Base-by-base conservation (phyloP, 2,329 filamentous ascomycete genomes). In the Corinectria fuckeliana region DNA sequence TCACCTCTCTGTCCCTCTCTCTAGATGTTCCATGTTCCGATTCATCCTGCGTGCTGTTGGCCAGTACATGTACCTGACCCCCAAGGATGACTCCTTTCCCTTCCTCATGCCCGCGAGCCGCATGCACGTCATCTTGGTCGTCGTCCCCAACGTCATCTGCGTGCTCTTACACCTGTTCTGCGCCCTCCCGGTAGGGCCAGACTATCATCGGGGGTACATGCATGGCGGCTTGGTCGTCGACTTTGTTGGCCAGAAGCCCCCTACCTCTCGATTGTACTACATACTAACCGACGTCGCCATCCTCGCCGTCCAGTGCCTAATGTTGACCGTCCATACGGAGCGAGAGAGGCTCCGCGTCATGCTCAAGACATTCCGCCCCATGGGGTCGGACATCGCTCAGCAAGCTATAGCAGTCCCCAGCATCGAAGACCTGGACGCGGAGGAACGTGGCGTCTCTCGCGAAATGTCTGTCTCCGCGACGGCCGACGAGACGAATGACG, bases 151-250 rank as follows among this genome's bases (percentile, higher is more conserved):
- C 70, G 54, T 84, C 9, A 69, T 89, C 50, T 90, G 87, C 75
- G 81, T 88, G 53, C 74, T 89, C 3, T 73, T 86, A 39, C 88
- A 90, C 69, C 68, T 87, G 4, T 77, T 88, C 32, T 77, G 79
- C n/a, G 73, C 82, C 7, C 75, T 86, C 0, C 83, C 86, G 0
- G 74, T 76, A 20, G 86, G 85, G n/a, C 81, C 82, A 60, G 88
- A 90, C 67, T 81, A 84, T 34, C 81, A 85, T 59, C 79, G 86
- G 51, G 88, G 87, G 21, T 90, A 90, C 69, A 80, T 89, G 21
- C 88, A 90, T 62, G 88, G 88, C 21, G 88, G 88, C 30, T 78
- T 90, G 50, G 79, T 90, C 21, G 82, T 90, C 66, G 88, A 91
- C 69, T 88, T 91, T 65, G 80, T 91, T 65, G 88, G 88, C 13